Evolutionary conservation across 2,329 filamentous ascomycete genomes (phyloP).

Genomic region (Microthyrium microscopicum): DNA sequence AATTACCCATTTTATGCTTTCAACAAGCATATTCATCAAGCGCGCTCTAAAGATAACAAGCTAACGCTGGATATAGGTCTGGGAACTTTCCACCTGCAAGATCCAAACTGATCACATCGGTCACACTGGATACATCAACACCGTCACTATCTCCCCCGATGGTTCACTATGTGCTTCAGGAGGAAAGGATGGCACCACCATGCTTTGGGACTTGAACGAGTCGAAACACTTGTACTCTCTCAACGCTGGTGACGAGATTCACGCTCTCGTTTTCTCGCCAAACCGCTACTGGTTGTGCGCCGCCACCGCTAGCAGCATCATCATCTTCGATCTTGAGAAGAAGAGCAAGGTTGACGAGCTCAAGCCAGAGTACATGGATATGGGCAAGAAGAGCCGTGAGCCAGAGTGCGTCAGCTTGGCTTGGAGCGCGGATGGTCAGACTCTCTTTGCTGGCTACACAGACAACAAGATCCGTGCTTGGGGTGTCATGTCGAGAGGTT

Average conservation of each 20-base stretch:
- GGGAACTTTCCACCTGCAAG: slow-evolving; percentile 98
- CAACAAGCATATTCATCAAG: background rate
- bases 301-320: slow-evolving; percentile 92
- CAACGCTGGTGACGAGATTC: slow-evolving; percentile 98
- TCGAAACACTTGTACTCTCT: slow-evolving; percentile 99
- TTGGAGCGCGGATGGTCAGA: slow-evolving; percentile 97
- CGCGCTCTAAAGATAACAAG: too few species aligned
- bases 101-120: slow-evolving; percentile 99
- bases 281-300: slow-evolving; percentile 99
- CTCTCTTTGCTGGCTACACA: slow-evolving; percentile 98
- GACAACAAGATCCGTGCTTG: slow-evolving; percentile 98
- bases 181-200: slow-evolving; percentile 99
- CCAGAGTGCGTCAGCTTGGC: slow-evolving; percentile 95
- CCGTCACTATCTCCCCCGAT: slow-evolving; percentile 98
- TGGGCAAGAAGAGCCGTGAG: slow-evolving; percentile 98
- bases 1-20: background rate
- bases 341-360: slow-evolving; percentile 99
- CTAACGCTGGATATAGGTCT: slow-evolving; percentile 54
- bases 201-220: slow-evolving; percentile 99
- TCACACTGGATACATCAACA: slow-evolving; percentile 99
- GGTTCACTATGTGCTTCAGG: slow-evolving; percentile 97
- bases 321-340: slow-evolving; percentile 99
- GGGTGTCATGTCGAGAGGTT: slow-evolving; percentile 83
- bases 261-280: slow-evolving; percentile 98
- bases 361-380: slow-evolving; percentile 91